Base-by-base conservation (phyloP, 164 flowering plant species). In the Vitis riparia region DNA sequence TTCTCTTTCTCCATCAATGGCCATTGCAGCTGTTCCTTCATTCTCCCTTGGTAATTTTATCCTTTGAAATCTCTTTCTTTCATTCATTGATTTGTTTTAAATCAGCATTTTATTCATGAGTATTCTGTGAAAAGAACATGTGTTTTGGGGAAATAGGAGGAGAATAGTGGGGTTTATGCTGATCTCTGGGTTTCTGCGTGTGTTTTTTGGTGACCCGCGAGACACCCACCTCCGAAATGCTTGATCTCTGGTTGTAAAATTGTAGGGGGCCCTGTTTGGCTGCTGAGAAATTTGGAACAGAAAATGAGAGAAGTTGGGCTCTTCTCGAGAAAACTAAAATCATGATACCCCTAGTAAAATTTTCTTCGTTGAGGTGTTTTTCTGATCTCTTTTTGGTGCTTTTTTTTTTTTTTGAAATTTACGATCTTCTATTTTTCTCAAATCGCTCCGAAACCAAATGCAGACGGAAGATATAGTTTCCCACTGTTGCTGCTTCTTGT, bases 21-120 rank as follows among this genome's bases (percentile, higher is more conserved):
- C 80, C 76, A 75, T 83, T 67, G 78, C 82, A 5, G 75, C 73
- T 53, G 78, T 79, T 72, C 23, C 87, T 59, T 68, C 83, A 1
- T 65, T 76, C 48, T 68, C 80, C 56, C 55, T 77, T 67, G 77
- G 87, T 81, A 84, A 71, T 29, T 58, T 71, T 9, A 8, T 63
- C 68, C 55, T 13, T 37, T 8, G 50, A 9, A 29, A 23, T 12
- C 37, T 19, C 29, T 2, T 55, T 15, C 29, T 63, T 53, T 23
- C 52, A 30, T 2, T 44, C 37, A 7, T 50, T 58, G 29, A 6
- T 29, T 9, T 29, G 11, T 37, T 16, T 56, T 13, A 55, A 2
- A 14, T 51, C 15, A 2, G 32, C 6, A 47, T 32, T 64, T 68
- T 10, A 0, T 11, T 16, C 15, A 9, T 53, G 27, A 37, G 44